phyloP scores from a whole-genome alignment of 345 rosid genomes.

The Sisymbrium altissimum region DNA sequence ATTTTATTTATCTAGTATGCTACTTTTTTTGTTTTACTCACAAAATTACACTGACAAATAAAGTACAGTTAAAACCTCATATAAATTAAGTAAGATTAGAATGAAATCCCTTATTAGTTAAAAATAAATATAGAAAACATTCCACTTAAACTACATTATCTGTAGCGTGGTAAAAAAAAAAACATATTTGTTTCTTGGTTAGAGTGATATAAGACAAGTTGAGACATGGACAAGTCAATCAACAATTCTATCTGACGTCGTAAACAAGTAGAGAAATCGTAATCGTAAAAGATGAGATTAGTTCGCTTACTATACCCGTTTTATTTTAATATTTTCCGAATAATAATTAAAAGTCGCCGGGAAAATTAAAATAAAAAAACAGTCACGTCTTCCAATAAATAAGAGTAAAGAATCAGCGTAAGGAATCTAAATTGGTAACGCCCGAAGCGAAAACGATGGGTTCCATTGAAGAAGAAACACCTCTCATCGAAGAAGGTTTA shows the following conservation, averaged over 20 bases:
- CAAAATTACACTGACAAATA: no score
- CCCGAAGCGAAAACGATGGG: constrained; percentile 38
- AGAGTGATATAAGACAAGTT: constrained; percentile 19
- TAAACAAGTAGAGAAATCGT: background rate
- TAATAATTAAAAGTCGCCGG: background rate
- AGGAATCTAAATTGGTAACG: constrained; percentile 21
- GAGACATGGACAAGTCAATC: constrained; percentile 4
- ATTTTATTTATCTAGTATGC: no score
- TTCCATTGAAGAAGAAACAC: constrained; percentile 48
- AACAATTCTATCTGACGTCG: constrained; percentile 22
- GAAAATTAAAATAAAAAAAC: constrained; percentile 2
- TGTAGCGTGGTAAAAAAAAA: background rate
- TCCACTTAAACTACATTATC: background rate
- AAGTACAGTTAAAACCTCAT: no score
- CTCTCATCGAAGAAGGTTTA: constrained; percentile 59
- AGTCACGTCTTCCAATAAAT: constrained; percentile 16
- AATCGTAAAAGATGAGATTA: background rate
- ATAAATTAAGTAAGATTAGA: no score
- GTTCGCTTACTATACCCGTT: background rate
- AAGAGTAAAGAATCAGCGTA: background rate
- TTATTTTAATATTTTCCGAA: background rate
- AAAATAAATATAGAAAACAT: no score
- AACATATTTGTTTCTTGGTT: background rate
- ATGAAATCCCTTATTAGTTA: no score
- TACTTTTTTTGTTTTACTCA: no score